phyloP scores from a whole-genome alignment of 1,139 yeast genomes.

The Blastobotrys persicus region DNA sequence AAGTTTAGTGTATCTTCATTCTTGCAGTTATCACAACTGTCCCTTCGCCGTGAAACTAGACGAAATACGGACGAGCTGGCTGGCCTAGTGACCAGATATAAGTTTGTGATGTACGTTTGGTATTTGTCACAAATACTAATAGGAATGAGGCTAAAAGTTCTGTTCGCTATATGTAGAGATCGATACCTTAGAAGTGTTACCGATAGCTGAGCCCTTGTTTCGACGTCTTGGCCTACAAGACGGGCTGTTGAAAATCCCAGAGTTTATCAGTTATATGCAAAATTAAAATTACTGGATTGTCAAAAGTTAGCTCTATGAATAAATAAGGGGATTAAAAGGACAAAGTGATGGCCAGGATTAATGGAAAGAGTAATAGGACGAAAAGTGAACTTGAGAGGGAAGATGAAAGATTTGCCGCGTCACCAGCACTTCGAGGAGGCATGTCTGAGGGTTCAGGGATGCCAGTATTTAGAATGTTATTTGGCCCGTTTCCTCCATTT shows the following conservation, averaged over 20 bases:
- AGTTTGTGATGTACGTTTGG: too few species aligned
- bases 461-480: not conserved
- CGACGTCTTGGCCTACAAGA: too few species aligned
- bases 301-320: not conserved
- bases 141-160: too few species aligned
- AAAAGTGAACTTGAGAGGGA: not conserved
- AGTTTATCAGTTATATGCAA: too few species aligned
- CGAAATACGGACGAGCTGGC: too few species aligned
- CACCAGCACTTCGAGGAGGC: not conserved
- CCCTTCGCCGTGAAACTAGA: too few species aligned
- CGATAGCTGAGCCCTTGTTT: too few species aligned
- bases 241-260: too few species aligned
- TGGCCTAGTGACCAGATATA: too few species aligned
- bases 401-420: not conserved
- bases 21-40: not conserved
- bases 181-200: too few species aligned
- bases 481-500: not conserved
- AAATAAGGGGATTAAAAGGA: not conserved
- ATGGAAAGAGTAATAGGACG: not conserved
- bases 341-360: not conserved
- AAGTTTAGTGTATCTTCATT: not conserved
- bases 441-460: not conserved
- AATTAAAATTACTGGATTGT: not conserved
- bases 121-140: too few species aligned
- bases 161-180: too few species aligned